Conservation (phyloP, 768 basidiomycete genomes). For the Suillus plorans region DNA sequence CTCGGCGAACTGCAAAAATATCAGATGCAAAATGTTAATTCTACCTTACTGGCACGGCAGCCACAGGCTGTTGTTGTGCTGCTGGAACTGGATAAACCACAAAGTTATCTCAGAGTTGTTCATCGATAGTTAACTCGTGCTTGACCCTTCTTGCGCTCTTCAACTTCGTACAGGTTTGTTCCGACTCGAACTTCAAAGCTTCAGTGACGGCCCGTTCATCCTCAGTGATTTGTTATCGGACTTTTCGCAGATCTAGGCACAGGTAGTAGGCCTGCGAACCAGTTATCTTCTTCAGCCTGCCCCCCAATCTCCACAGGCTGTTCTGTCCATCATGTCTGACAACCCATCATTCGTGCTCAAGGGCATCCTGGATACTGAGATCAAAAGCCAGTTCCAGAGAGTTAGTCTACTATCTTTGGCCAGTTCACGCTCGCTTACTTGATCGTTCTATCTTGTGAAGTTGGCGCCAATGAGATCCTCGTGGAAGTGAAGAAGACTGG, state of each 20-base stretch:
- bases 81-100: too few species aligned
- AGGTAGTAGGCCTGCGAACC: not conserved
- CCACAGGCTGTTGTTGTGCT: too few species aligned
- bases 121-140: too few species aligned
- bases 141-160: too few species aligned
- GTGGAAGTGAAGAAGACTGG: slow-evolving; percentile 93
- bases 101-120: too few species aligned
- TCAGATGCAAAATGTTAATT: too few species aligned
- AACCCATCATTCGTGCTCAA: slow-evolving; percentile 81
- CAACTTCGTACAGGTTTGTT: too few species aligned
- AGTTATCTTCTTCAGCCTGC: slow-evolving; percentile 4
- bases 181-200: too few species aligned
- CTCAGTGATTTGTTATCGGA: not conserved
- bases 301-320: not conserved
- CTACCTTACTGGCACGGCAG: too few species aligned
- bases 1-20: too few species aligned
- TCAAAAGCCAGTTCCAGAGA: slow-evolving; percentile 71
- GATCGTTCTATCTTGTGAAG: slow-evolving; percentile 34
- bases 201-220: too few species aligned
- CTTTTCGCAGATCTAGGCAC: not conserved
- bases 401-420: slow-evolving; percentile 35
- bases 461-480: slow-evolving; percentile 76
- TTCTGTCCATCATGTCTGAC: slow-evolving; percentile 51
- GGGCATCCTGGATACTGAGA: slow-evolving; percentile 63
- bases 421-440: slow-evolving; percentile 3